Conservation (phyloP, 495 filamentous ascomycete genomes). For the Aspergillus diversus region DNA sequence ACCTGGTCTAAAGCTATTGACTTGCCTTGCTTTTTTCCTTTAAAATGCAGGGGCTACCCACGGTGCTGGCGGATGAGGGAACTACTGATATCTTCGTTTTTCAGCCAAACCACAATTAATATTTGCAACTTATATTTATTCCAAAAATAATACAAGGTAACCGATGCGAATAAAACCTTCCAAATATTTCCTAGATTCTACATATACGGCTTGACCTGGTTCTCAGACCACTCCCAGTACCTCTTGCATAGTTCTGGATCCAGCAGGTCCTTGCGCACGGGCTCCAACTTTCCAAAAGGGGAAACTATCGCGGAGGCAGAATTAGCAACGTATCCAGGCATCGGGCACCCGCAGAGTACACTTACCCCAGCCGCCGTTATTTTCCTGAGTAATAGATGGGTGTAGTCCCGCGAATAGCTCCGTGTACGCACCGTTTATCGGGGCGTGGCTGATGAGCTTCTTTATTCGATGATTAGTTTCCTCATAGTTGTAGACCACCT, state of each 20-base stretch:
- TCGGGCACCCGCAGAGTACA: no score
- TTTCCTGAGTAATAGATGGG: neutral
- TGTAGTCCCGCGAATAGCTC: neutral
- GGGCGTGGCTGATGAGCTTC: neutral
- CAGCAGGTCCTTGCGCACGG: neutral
- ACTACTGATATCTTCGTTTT: no score
- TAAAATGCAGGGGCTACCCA: no score
- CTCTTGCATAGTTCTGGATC: neutral
- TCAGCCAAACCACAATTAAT: no score
- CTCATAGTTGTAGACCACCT: no score
- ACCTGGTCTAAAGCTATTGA: no score
- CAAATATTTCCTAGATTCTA: no score
- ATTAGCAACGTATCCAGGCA: neutral
- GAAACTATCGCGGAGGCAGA: neutral
- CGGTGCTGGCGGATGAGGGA: no score
- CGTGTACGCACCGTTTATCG: neutral
- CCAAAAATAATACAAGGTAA: no score
- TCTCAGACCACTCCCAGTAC: neutral
- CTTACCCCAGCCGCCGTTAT: conserved; percentile 1
- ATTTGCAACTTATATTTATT: no score
- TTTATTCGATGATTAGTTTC: neutral
- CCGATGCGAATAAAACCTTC: no score
- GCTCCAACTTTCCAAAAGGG: neutral
- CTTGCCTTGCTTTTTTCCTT: no score
- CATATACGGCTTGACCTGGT: neutral